Conservation (phyloP, 495 filamentous ascomycete genomes). For the Xanthoparmelia taractica region DNA sequence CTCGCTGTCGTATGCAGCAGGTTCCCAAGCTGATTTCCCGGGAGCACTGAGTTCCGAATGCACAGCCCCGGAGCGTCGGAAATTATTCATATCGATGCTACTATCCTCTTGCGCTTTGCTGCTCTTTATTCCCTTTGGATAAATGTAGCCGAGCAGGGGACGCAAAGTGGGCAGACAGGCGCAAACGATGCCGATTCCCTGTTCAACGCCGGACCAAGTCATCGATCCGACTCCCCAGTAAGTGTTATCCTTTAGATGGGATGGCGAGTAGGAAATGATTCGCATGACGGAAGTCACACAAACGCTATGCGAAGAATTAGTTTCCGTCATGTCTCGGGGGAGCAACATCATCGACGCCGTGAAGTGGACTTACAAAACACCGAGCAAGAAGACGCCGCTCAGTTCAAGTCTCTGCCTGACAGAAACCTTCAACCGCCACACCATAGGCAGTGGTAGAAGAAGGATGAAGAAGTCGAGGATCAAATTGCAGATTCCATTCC, state of each 20-base stretch:
- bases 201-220: not conserved
- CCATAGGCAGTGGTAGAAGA: not conserved
- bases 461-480: not conserved
- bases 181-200: not conserved
- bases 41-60: not conserved
- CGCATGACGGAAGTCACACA: not conserved
- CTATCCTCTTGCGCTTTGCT: slow-evolving; percentile 32
- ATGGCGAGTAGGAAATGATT: not conserved
- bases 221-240: not conserved
- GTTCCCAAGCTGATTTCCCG: not conserved
- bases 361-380: not conserved
- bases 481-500: not conserved
- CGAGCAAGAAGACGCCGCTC: not conserved
- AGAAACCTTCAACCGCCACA: not conserved
- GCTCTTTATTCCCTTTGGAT: slow-evolving; percentile 28
- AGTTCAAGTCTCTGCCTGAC: not conserved
- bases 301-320: not conserved
- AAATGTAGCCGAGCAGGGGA: not conserved
- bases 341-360: not conserved
- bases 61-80: too few relatives aligned
- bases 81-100: not conserved
- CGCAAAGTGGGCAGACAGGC: not conserved
- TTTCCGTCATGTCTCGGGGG: not conserved
- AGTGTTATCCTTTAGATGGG: not conserved
- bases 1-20: not conserved